Evolutionary conservation across 306 rosid genomes (phyloP).

Genomic region (Acmispon strigosus): DNA sequence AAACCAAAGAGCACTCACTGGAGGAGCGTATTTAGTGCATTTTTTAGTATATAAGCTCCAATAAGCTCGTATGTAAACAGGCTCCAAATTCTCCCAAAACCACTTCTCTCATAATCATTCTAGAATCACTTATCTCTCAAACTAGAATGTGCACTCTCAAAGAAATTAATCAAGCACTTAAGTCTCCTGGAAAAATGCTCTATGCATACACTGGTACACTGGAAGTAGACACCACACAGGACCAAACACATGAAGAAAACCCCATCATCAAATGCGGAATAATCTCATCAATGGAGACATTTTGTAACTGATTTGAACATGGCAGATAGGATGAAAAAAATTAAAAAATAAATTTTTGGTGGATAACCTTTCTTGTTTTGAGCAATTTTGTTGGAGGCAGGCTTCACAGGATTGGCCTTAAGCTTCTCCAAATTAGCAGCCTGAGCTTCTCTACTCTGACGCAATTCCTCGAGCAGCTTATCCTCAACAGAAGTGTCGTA

Average conservation of each 20-base stretch:
- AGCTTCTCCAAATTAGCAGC: slow-evolving; percentile 50
- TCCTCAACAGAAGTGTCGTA: slow-evolving; percentile 83
- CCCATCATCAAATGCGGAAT: neutral
- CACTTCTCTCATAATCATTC: no score
- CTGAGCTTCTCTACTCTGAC: slow-evolving; percentile 42
- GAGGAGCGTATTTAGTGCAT: no score
- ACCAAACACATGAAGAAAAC: neutral
- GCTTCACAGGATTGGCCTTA: slow-evolving; percentile 24
- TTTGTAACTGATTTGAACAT: neutral
- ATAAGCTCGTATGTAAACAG: no score
- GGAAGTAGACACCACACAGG: neutral
- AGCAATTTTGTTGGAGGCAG: slow-evolving; percentile 11
- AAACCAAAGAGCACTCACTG: no score
- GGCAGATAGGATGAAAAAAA: neutral
- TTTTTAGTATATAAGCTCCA: no score
- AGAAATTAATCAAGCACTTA: neutral
- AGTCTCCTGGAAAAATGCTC: neutral
- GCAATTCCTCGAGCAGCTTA: slow-evolving; percentile 71
- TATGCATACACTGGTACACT: neutral
- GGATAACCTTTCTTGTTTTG: slow-evolving; percentile 41
- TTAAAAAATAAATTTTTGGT: neutral
- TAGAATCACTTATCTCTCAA: neutral
- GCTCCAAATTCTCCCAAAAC: no score
- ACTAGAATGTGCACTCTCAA: neutral
- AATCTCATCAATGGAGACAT: slow-evolving; percentile 2